Evolutionary conservation across 169 alveolate species (phyloP), one percentile per base, ranked within the genome.

Genomic region (Neospora caninum): DNA sequence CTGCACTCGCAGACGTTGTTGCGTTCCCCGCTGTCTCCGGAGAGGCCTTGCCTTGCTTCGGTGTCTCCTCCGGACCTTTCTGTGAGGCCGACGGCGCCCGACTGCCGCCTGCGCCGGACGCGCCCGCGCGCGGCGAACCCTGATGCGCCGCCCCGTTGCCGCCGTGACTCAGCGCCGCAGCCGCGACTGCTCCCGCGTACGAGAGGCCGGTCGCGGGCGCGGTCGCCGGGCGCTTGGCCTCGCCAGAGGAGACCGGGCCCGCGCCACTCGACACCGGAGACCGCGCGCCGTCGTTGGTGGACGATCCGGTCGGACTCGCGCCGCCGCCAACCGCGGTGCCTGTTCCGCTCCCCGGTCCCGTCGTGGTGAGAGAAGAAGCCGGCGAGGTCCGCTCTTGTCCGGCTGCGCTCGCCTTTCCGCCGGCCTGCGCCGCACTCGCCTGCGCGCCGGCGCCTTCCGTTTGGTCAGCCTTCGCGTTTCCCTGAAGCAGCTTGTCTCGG

Each of bases 401-500:
- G 43, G 39, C 25, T 31, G 45, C 43, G 39, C 84, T 22, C 16
- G 45, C n/a, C 84, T 73, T 31, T n/a, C 43, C 84, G 25, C 22
- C 22, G 58, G 58, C 58, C 13, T 4, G 58, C 4, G 58, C 4
- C 58, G 58, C 58, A 49, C 58, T 13, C 58, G 58, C 22, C 4
- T 4, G 22, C 22, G 22, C 58, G 22, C 13, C 58, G 58, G 58
- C 58, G 13, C 16, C 9, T n/a, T 31, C 49, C 1, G 84, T 16
- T 31, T n/a, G n/a, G n/a, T n/a, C n/a, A 27, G 42, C 10, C 86
- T 78, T 38, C 86, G 86, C 69, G 38, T 82, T 82, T 29, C 53
- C 89, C 67, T 82, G 89, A 4, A 82, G 64, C 38, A 82, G 67
- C 38, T 82, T 82, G 39, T 82, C 89, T 36, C 89, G n/a, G 89